A percentile compares a stretch with the other conserved stretches of the same genome.
phyloP scores from a whole-genome alignment of 305 asterid genomes.

The Solanum chacoense region DNA sequence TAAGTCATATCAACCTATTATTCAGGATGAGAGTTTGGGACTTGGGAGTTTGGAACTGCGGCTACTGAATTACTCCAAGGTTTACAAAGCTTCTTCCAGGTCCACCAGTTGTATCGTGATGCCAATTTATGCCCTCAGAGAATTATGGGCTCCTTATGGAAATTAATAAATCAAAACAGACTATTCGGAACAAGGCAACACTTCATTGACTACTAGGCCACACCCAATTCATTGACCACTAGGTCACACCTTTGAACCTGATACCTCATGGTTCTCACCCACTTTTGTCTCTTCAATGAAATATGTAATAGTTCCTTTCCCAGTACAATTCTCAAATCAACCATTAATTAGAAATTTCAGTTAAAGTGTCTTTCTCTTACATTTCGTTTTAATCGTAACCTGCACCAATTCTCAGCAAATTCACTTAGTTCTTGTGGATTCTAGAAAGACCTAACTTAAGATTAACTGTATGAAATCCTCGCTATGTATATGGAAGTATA shows the following conservation, averaged over 20 bases:
- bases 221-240: background rate
- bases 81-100: background rate
- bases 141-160: background rate
- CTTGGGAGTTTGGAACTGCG: background rate
- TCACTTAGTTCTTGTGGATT: background rate
- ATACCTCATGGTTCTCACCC: background rate
- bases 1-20: background rate
- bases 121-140: background rate
- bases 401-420: background rate
- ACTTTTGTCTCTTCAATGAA: background rate
- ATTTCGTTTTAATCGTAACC: background rate
- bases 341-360: background rate
- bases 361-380: background rate
- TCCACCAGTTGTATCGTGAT: background rate
- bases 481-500: background rate
- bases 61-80: background rate
- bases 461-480: background rate
- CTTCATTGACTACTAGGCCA: background rate
- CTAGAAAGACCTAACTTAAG: background rate
- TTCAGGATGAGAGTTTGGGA: background rate
- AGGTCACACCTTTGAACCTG: background rate
- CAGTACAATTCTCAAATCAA: background rate
- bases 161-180: background rate
- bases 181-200: background rate
- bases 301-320: background rate